Base-by-base conservation (phyloP, 768 basidiomycete species). In the Pleurotus sapidus region DNA sequence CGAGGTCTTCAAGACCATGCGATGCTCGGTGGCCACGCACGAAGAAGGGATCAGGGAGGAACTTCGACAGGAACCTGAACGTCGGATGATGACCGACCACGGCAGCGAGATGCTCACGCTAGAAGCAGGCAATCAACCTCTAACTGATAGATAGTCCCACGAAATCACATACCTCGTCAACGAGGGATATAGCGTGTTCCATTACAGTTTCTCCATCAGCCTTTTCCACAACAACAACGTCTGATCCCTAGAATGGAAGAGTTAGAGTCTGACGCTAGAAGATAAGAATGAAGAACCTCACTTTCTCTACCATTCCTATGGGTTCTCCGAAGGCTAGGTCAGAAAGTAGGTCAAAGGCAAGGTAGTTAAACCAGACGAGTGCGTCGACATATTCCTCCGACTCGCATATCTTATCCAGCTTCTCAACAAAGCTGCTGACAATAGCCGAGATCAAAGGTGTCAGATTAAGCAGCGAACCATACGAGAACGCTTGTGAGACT, bases 311-410 rank as follows among this genome's bases (percentile, higher is more conserved):
- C 70, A 71, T 73, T 12, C 68, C 69, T 20, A 73, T 61, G 9
- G 67, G 59, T 51, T 68, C 63, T 9, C 71, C 72, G 46, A 72
- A 73, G 3, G 68, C 69, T 30, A 73, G 63, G 37, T 70, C 67
- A 4, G 70, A 69, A 9, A 72, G 57, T 15, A 68, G 55, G 49
- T 72, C 70, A 49, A 71, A 69, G 2, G 72, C 63, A 27, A 73
- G 60, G 46, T 68, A 71, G 57, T 73, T 70, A 55, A 73, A 62
- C 69, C 69, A 70, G 38, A 63, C 23, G n/a, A 72, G 54, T 3
- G 61, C 61, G 56, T 69, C 63, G n/a, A 67, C 58, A 23, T 56
- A 57, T 49, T 64, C 55, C 12, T 50, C 65, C 20, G 47, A 51
- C 3, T 55, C 38, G 49, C 62, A 61, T 54, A 63, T 55, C 25